These are phyloP conservation scores for Dendrothele bispora DNA, from an alignment of 768 basidiomycete genomes.

Conservation along the genomic window DNA sequence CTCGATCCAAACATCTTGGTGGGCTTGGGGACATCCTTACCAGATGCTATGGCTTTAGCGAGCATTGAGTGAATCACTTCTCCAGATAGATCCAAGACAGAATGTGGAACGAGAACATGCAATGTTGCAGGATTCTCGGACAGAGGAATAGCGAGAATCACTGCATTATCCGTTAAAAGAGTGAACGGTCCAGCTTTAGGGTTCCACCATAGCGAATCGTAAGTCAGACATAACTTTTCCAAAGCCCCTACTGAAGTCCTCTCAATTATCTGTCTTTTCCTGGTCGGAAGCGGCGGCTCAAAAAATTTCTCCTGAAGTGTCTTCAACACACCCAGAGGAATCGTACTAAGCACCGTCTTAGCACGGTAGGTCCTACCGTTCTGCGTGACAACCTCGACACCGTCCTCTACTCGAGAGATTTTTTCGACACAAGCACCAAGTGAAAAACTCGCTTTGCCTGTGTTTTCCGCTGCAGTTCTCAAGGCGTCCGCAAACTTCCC, in stretches of 20 bases:
- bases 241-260: slow-evolving; percentile 5
- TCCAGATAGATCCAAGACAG: neutral
- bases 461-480: neutral
- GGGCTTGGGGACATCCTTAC: slow-evolving; percentile 1
- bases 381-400: neutral
- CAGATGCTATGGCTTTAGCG: neutral
- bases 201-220: slow-evolving; percentile 8
- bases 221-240: slow-evolving; percentile 3
- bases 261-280: neutral
- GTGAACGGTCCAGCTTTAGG: neutral
- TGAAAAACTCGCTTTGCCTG: neutral
- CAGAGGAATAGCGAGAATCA: slow-evolving; percentile 1
- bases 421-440: neutral
- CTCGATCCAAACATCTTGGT: neutral
- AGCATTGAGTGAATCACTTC: neutral
- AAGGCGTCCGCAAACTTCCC: neutral
- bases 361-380: neutral
- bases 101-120: slow-evolving; percentile 1
- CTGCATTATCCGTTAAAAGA: neutral
- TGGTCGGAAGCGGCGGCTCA: slow-evolving; percentile 3
- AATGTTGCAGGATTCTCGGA: neutral
- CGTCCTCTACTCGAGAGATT: neutral
- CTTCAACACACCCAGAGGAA: slow-evolving; percentile 6
- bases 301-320: slow-evolving; percentile 1
- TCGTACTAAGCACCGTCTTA: slow-evolving; percentile 3